phyloP scores from a whole-genome alignment of 2,329 filamentous ascomycete genomes.

The Penicillium corylophilum region DNA sequence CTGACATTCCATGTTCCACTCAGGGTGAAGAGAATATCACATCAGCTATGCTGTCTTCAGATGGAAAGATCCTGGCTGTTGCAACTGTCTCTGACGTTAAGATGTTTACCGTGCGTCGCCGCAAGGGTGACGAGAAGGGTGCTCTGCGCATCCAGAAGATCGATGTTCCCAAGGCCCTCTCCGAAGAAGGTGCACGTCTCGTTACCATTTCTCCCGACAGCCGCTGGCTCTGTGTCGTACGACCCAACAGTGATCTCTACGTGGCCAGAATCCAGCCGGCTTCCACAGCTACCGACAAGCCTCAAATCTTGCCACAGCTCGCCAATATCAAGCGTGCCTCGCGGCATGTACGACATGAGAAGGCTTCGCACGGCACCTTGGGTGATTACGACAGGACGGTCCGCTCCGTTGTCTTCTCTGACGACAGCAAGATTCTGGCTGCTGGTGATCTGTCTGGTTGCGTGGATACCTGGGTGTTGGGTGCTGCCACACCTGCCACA shows the following conservation, averaged over 20 bases:
- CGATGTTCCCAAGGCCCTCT: conserved; percentile 58
- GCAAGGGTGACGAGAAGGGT: conserved; percentile 53
- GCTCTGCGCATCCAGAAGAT: conserved; percentile 70
- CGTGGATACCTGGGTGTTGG: conserved; percentile 81
- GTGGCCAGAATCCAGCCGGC: conserved; percentile 50
- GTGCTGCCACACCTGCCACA: conserved; percentile 50
- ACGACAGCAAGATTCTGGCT: conserved; percentile 75
- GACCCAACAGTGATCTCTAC: conserved; percentile 59
- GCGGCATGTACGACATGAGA: conserved; percentile 37
- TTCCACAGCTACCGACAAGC: conserved; percentile 44
- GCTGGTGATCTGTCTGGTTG: conserved; percentile 79
- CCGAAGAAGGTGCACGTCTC: conserved; percentile 64
- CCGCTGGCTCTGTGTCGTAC: conserved; percentile 52
- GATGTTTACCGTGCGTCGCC: conserved; percentile 66
- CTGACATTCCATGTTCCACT: conserved; percentile 12
- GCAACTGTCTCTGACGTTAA: conserved; percentile 74
- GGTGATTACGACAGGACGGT: conserved; percentile 77
- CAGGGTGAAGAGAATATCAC: conserved; percentile 79
- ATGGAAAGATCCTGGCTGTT: conserved; percentile 73
- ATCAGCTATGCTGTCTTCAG: conserved; percentile 67
- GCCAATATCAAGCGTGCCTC: conserved; percentile 40
- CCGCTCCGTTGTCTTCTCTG: conserved; percentile 72
- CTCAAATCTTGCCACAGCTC: conserved; percentile 46
- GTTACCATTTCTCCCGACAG: conserved; percentile 54
- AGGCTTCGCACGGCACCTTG: conserved; percentile 63